Base-by-base conservation (phyloP, 441 rosid genomes). In the Breynia disticha region DNA sequence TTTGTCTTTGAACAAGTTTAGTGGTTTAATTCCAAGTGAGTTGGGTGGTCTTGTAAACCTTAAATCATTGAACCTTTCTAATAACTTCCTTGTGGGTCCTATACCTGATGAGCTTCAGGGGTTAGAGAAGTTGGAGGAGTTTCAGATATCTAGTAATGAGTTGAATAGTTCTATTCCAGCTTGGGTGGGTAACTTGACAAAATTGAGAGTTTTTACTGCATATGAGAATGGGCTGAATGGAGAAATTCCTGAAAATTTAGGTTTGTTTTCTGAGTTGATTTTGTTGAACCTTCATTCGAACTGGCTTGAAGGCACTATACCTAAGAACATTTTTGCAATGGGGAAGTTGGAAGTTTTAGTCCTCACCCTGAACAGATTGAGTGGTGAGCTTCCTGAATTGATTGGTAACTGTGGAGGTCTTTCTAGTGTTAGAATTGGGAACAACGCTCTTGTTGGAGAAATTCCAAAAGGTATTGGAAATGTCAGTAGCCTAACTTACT, bases 231-330 rank as follows among this genome's bases (percentile, higher is more conserved):
- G 61, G 11, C 55, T 91, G 41, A 71, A 55, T 4, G 94, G 94
- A 58, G 81, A 72, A 58, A 82, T 91, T 63, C 96, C 95, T 0
- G 74, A 70, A 42, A 79, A 74, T 66, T 69, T 91, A 49, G 98
- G 98, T 48, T 68, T 56, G 1, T 70, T 69, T 65, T 86, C 95
- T 42, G 84, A 83, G 49, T 64, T 91, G 64, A 74, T 69, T 54
- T 72, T 78, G 71, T 68, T 91, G 72, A 91, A 91, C 75, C 94
- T 91, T 65, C 98, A 91, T 56, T 87, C 98, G 0, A 91, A 91
- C 66, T 69, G 61, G 63, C 86, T 91, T n/a, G 76, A 64, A n/a
- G 96, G 96, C 70, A 47, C 76, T 53, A 79, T 91, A 51, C 98
- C 98, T 10, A 57, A 68, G 63, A 79, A 84, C 67, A 56, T 87